Evolutionary conservation across 495 filamentous ascomycete species (phyloP).

Genomic region (Penicillium silybi): DNA sequence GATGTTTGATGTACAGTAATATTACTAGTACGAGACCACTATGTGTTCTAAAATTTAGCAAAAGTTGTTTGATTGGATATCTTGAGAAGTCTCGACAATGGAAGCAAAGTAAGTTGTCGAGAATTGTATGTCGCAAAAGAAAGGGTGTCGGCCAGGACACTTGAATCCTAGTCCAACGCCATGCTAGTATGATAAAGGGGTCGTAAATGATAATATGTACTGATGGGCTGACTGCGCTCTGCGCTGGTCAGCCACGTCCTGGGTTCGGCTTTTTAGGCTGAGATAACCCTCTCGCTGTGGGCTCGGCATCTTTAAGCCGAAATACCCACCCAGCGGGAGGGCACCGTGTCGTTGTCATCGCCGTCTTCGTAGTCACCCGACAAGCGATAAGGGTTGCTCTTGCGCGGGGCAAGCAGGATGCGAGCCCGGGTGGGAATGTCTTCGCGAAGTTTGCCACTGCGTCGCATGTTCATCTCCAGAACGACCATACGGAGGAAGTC

Average conservation of each 20-base stretch:
- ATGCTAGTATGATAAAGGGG: slow-evolving; percentile 18
- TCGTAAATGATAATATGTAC: slow-evolving; percentile 15
- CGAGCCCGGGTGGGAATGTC: slow-evolving; percentile 76
- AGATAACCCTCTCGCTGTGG: too few species aligned
- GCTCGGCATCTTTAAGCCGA: slow-evolving; percentile 22
- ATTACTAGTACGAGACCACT: slow-evolving; percentile 3
- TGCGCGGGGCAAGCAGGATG: slow-evolving; percentile 84
- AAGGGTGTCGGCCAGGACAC: slow-evolving; percentile 18
- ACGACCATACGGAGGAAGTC: slow-evolving; percentile 94
- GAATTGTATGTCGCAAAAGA: slow-evolving; percentile 8
- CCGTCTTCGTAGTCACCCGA: slow-evolving; percentile 32
- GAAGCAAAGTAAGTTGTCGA: background rate
- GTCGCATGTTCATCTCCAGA: slow-evolving; percentile 96
- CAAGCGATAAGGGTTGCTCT: slow-evolving; percentile 30
- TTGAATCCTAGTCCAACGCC: slow-evolving; percentile 21
- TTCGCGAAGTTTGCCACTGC: slow-evolving; percentile 83
- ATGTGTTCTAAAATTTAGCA: background rate
- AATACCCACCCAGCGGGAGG: slow-evolving; percentile 41
- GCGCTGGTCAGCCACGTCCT: slow-evolving; percentile 7
- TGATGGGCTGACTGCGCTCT: slow-evolving; percentile 12
- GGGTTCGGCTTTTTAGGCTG: background rate
- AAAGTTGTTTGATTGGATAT: background rate
- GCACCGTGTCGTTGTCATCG: slow-evolving; percentile 32
- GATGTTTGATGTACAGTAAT: background rate
- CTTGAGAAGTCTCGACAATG: background rate